Evolutionary conservation across 2,329 filamentous ascomycete genomes (phyloP).

Genomic region (Sordariomycetes sp.): DNA sequence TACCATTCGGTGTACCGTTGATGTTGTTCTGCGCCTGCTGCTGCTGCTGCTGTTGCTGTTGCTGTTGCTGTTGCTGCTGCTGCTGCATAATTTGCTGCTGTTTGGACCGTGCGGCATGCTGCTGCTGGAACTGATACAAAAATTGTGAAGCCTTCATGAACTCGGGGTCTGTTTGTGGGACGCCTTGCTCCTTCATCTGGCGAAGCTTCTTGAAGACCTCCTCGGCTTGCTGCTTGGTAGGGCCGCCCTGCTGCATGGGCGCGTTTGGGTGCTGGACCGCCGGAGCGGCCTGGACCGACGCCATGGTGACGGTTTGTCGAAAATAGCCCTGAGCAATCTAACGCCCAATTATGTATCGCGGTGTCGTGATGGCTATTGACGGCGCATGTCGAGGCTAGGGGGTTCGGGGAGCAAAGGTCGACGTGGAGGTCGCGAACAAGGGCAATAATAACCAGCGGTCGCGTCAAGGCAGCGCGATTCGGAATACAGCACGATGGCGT

Average conservation of each 20-base stretch:
- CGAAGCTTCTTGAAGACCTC: slow-evolving; percentile 75
- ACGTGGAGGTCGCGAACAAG: background rate
- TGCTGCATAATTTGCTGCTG: slow-evolving; percentile 32
- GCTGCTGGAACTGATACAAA: slow-evolving; percentile 61
- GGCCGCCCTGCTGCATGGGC: slow-evolving; percentile 53
- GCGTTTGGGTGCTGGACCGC: slow-evolving; percentile 58
- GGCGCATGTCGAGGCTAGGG: slow-evolving; percentile 27
- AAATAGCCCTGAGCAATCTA: slow-evolving; percentile 11
- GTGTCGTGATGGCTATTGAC: slow-evolving; percentile 14
- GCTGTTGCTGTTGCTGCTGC: slow-evolving; percentile 29
- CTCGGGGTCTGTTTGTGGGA: slow-evolving; percentile 76
- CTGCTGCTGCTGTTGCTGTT: slow-evolving; percentile 44
- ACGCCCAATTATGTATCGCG: slow-evolving; percentile 13
- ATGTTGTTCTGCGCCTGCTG: slow-evolving; percentile 27
- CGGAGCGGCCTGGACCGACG: slow-evolving; percentile 67
- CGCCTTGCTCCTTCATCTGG: slow-evolving; percentile 78
- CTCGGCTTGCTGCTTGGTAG: slow-evolving; percentile 71
- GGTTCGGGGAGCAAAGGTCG: slow-evolving; percentile 2
- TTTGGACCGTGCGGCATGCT: slow-evolving; percentile 45
- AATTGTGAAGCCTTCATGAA: slow-evolving; percentile 75
- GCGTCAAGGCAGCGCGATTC: slow-evolving; percentile 2
- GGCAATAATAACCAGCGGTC: background rate
- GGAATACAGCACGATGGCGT: background rate
- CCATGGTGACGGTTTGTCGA: slow-evolving; percentile 47
- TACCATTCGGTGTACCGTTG: slow-evolving; percentile 33